phyloP scores from a whole-genome alignment of 164 flowering plant species.

The Houttuynia cordata region DNA sequence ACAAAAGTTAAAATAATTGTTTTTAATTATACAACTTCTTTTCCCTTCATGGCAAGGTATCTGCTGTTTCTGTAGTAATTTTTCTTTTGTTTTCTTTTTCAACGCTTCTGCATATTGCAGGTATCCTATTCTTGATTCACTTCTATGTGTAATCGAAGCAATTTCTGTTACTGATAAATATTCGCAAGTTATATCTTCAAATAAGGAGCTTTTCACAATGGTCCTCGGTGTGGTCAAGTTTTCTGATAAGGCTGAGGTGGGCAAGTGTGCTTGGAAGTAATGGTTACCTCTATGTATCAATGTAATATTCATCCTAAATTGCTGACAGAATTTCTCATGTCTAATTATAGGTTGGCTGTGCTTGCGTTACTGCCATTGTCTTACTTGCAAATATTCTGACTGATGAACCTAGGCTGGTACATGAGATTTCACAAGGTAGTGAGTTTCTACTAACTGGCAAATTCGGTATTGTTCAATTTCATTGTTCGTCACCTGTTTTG shows the following conservation, averaged over 20 bases:
- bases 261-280: too few species aligned
- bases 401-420: constrained; percentile 42
- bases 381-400: constrained; percentile 70
- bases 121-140: constrained; percentile 53
- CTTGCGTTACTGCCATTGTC: constrained; percentile 69
- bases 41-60: too few species aligned
- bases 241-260: constrained; percentile 87
- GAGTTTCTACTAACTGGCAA: not conserved
- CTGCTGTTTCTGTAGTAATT: not conserved
- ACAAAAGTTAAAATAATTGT: too few species aligned
- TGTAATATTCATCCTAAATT: too few species aligned
- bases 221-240: constrained; percentile 45
- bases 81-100: not conserved
- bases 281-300: too few species aligned
- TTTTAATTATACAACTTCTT: too few species aligned
- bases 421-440: constrained; percentile 58
- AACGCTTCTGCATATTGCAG: constrained; percentile 25
- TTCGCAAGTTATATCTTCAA: constrained; percentile 50
- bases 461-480: not conserved
- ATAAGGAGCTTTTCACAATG: constrained; percentile 43
- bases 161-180: constrained; percentile 46
- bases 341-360: constrained; percentile 51
- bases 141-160: constrained; percentile 73
- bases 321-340: too few species aligned
- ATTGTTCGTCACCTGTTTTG: too few species aligned